Percentiles rank a stretch among this genome's conserved stretches.
phyloP scores from a whole-genome alignment of 2,329 filamentous ascomycete species.

The Cladophialophora chaetospira region DNA sequence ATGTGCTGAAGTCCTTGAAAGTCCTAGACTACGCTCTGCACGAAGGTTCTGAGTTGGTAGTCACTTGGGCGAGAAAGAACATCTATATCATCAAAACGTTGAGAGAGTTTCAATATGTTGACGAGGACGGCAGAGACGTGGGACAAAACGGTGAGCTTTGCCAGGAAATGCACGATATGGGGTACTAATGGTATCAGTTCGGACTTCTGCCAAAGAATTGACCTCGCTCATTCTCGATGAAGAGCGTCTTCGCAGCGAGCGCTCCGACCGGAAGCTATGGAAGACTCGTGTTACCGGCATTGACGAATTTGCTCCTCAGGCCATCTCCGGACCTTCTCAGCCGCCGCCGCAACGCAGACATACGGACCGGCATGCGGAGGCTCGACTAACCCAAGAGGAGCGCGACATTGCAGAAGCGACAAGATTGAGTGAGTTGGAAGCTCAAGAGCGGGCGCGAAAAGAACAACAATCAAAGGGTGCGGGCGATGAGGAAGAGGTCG shows the following conservation, averaged over 20 bases:
- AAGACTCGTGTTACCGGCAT: conserved; percentile 94
- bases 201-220: conserved; percentile 92
- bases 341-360: conserved; percentile 44
- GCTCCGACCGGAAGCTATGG: conserved; percentile 90
- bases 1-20: conserved; percentile 95
- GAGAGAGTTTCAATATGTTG: conserved; percentile 93
- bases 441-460: conserved; percentile 83
- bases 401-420: conserved; percentile 68
- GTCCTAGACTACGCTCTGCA: conserved; percentile 97
- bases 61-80: conserved; percentile 97
- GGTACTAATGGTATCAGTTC: conserved; percentile 61
- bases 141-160: conserved; percentile 81
- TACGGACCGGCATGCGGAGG: conserved; percentile 70
- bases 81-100: conserved; percentile 98
- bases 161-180: background rate
- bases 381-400: conserved; percentile 73
- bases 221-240: conserved; percentile 91
- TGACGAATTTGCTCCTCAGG: conserved; percentile 69
- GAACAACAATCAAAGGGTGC: conserved; percentile 44
- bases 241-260: conserved; percentile 84
- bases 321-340: conserved; percentile 43
- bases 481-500: conserved; percentile 69
- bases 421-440: conserved; percentile 92
- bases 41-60: conserved; percentile 92
- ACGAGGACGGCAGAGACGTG: conserved; percentile 93